Percentiles rank a stretch among this genome's conserved stretches.
Conservation (phyloP, 1,139 yeast genomes). For the Suhomyces taliae region DNA sequence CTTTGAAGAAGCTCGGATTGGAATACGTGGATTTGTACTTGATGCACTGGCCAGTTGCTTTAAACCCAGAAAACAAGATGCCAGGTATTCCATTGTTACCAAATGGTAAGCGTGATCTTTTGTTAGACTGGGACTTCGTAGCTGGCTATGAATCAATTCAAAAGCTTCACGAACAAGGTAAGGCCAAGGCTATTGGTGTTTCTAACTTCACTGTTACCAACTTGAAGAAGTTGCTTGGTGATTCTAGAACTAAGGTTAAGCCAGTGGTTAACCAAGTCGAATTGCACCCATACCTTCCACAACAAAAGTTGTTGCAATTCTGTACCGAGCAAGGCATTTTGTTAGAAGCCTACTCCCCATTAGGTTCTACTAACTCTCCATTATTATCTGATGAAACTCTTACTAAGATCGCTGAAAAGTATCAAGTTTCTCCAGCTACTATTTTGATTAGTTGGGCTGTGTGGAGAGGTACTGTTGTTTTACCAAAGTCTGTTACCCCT, state of each 20-base stretch:
- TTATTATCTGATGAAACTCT: constrained; percentile 16
- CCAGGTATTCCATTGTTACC: constrained; percentile 26
- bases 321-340: constrained; percentile 15
- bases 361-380: constrained; percentile 21
- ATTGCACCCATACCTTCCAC: constrained; percentile 23
- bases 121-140: constrained; percentile 18
- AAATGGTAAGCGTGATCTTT: constrained; percentile 2
- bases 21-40: constrained; percentile 82
- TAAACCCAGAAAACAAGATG: constrained; percentile 5
- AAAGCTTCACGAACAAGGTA: constrained; percentile 10
- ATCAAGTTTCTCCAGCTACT: constrained; percentile 16
- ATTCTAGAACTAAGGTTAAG: constrained; percentile 15
- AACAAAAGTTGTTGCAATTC: constrained; percentile 16
- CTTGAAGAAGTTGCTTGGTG: constrained; percentile 15
- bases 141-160: constrained; percentile 16
- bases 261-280: constrained; percentile 23
- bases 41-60: constrained; percentile 82
- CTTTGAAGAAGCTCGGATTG: constrained; percentile 64
- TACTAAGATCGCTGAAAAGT: constrained; percentile 15
- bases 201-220: constrained; percentile 18
- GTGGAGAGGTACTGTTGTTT: constrained; percentile 21
- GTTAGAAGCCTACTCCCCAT: constrained; percentile 23
- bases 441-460: constrained; percentile 21
- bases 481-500: constrained; percentile 20
- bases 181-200: constrained; percentile 20